phyloP scores from a whole-genome alignment of 2,329 filamentous ascomycete genomes.

The Plectosphaerella sp. region DNA sequence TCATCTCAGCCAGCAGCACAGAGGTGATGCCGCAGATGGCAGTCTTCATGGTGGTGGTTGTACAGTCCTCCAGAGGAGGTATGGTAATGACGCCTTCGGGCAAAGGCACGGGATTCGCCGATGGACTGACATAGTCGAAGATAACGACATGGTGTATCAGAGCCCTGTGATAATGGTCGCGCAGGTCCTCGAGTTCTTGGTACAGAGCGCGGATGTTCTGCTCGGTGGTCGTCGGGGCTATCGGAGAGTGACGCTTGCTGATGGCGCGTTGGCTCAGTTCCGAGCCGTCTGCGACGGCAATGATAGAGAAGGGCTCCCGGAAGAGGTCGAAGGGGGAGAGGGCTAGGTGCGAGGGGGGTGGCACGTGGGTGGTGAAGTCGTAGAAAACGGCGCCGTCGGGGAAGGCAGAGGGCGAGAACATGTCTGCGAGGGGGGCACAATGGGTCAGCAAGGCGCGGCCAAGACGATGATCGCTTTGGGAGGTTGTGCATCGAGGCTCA shows the following conservation, averaged over 20 bases:
- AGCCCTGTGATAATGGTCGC: constrained; percentile 69
- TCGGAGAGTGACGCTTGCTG: constrained; percentile 49
- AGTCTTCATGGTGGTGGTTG: constrained; percentile 75
- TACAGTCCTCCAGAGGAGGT: constrained; percentile 63
- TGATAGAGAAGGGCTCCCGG: constrained; percentile 75
- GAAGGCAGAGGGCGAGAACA: constrained; percentile 90
- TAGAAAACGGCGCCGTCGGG: constrained; percentile 83
- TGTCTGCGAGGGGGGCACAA: constrained; percentile 51
- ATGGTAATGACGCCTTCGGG: constrained; percentile 68
- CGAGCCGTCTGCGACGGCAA: constrained; percentile 78
- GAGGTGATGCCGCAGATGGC: constrained; percentile 77
- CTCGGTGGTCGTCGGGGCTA: constrained; percentile 46
- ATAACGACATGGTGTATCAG: constrained; percentile 75
- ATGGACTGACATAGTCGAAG: constrained; percentile 63
- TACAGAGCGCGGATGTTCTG: constrained; percentile 55
- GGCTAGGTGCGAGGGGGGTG: constrained; percentile 73
- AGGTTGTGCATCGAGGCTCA: constrained; percentile 36
- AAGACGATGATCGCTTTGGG: not conserved
- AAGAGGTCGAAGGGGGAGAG: constrained; percentile 88
- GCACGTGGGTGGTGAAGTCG: constrained; percentile 76
- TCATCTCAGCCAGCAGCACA: constrained; percentile 70
- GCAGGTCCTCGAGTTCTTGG: constrained; percentile 66
- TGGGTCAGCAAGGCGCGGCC: not conserved
- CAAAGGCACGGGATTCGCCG: constrained; percentile 46
- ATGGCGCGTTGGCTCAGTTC: constrained; percentile 57